Conservation (phyloP, 139 green algal species). For the Chlamydomonas sp. region DNA sequence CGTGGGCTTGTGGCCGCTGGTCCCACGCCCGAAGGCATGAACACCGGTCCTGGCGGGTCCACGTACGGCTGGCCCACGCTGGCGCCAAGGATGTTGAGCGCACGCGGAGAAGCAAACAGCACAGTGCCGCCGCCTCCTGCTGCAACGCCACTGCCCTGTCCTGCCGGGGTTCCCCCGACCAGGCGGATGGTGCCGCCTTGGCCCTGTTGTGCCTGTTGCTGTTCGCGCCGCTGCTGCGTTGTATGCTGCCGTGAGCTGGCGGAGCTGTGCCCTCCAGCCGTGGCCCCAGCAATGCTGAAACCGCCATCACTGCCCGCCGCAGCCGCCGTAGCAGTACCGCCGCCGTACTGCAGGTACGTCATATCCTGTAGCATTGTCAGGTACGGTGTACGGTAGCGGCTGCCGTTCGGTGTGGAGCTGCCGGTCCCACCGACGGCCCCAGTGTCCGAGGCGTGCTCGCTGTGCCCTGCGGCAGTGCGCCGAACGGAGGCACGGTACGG, state of each 20-base stretch:
- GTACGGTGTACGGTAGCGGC: conserved; percentile 25
- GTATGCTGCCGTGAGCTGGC: no score
- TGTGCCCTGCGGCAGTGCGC: no score
- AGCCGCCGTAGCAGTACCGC: background rate
- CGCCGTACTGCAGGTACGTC: background rate
- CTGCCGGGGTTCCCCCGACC: no score
- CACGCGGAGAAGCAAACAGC: background rate
- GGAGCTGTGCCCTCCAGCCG: no score
- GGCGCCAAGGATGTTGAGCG: no score
- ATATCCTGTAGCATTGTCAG: conserved; percentile 26
- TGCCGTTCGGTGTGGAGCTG: background rate
- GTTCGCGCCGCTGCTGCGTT: no score
- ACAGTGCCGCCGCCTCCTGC: no score
- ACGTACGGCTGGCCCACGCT: no score
- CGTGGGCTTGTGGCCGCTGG: background rate
- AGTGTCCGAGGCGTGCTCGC: background rate
- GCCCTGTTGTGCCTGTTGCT: no score
- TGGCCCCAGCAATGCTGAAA: no score
- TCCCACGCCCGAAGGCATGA: conserved; percentile 9
- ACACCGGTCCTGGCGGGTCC: background rate
- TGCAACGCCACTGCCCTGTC: no score
- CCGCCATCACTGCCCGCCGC: background rate
- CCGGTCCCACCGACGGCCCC: background rate
- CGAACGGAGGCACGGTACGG: background rate
- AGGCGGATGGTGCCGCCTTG: no score